A percentile compares a stretch with the other conserved stretches of the same genome.
Evolutionary conservation across 495 filamentous ascomycete genomes (phyloP).

Genomic region (Articulospora tetracladia): DNA sequence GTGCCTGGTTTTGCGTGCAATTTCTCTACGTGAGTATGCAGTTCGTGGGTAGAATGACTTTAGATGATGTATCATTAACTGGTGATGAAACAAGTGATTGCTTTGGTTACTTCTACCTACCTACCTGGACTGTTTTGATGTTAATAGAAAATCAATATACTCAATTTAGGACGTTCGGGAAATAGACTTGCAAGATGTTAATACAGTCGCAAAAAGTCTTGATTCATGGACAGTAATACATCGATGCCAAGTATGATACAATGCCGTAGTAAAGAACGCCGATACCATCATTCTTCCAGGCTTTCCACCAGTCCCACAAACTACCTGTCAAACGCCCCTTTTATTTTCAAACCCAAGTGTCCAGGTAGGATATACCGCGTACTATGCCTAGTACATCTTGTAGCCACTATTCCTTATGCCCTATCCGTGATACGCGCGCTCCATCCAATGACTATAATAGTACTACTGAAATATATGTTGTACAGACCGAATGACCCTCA

Average conservation of each 20-base stretch:
- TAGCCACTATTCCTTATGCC: background rate
- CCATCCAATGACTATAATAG: background rate
- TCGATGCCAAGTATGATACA: conserved; percentile 9
- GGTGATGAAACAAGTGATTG: no score
- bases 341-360: conserved; percentile 2
- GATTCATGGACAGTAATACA: background rate
- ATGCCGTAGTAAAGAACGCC: conserved; percentile 6
- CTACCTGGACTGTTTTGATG: no score
- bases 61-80: no score
- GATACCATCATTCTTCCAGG: background rate
- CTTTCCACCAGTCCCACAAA: background rate
- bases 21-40: no score
- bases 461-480: background rate
- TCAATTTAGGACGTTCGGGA: no score
- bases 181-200: no score
- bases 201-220: no score
- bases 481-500: background rate
- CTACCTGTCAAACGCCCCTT: conserved; percentile 10
- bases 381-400: background rate
- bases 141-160: no score
- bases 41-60: no score
- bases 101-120: no score
- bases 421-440: background rate
- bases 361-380: background rate
- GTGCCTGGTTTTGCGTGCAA: no score